Evolutionary conservation across 208 protist species (phyloP).

Genomic region (Trichomonas gallinae): DNA sequence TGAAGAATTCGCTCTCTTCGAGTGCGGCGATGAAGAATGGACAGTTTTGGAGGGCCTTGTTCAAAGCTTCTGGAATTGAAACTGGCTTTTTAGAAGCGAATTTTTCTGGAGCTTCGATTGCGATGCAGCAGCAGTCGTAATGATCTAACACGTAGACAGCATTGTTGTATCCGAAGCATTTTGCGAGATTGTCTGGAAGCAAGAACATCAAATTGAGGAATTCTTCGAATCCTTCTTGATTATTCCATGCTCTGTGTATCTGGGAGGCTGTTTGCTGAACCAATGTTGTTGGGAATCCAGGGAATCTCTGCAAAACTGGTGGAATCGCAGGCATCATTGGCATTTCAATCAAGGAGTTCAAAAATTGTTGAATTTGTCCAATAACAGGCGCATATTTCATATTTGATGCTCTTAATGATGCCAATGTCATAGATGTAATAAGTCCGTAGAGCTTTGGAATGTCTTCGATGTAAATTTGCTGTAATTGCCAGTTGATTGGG

Average conservation of each 20-base stretch:
- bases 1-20: background rate
- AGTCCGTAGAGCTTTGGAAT: background rate
- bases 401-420: background rate
- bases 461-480: background rate
- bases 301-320: background rate
- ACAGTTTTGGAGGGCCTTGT: background rate
- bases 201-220: background rate
- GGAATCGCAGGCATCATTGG: background rate
- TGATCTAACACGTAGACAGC: background rate
- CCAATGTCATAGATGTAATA: background rate
- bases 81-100: background rate
- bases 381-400: background rate
- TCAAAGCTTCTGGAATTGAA: background rate
- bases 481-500: background rate
- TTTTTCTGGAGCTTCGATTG: background rate
- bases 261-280: background rate
- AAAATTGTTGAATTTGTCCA: background rate
- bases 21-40: background rate
- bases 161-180: background rate
- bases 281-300: background rate
- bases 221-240: background rate
- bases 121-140: background rate
- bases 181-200: background rate
- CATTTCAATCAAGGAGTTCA: background rate
- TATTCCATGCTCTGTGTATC: background rate